Evolutionary conservation across 2,329 filamentous ascomycete species (phyloP), one percentile per base, ranked within the genome.

Genomic region (Clonostachys sp.): DNA sequence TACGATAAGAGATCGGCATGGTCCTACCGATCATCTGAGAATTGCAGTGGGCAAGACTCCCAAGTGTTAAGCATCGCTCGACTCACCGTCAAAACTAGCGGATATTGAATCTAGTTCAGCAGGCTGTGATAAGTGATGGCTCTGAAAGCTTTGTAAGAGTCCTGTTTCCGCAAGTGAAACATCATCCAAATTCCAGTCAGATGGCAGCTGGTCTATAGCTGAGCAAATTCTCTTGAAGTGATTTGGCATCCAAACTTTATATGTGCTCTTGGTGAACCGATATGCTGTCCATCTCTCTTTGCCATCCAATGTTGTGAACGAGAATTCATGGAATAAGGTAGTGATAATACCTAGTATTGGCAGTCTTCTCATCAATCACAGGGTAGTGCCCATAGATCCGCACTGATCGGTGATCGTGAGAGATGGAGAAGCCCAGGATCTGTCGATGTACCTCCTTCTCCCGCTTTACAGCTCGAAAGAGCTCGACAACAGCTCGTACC

Each of bases 351-450:
- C 59, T 61, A 7, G 50, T 61, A 20, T 60, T 61, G 7, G 50
- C 61, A 7, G 62, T 50, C 2, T 61, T 55, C 12, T 52, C 61
- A 41, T 67, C 57, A 8, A 45, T 20, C 4, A 68, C 59, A 3
- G 68, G 55, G 47, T 73, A 73, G 45, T 72, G 58, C 20, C 66
- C 64, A 50, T 69, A 71, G 34, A 74, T 72, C 16, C 61, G 50
- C 8, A 68, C 65, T 1, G 50, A 51, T 3, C n/a, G 10, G 20
- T 55, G 10, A 38, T 57, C 44, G 34, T 61, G 56, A 7, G 67
- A 72, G 51, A 73, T 52, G 6, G 70, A 75, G 49, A 73, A 76
- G 17, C 60, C 62, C 9, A 74, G 59, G 24, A 74, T 66, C 51
- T 72, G 55, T n/a, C 62, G 61, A 51, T 72, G 12, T 17, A 72